Evolutionary conservation across 805 yeast genomes (phyloP).

Genomic region (Ogataea dorogensis): DNA sequence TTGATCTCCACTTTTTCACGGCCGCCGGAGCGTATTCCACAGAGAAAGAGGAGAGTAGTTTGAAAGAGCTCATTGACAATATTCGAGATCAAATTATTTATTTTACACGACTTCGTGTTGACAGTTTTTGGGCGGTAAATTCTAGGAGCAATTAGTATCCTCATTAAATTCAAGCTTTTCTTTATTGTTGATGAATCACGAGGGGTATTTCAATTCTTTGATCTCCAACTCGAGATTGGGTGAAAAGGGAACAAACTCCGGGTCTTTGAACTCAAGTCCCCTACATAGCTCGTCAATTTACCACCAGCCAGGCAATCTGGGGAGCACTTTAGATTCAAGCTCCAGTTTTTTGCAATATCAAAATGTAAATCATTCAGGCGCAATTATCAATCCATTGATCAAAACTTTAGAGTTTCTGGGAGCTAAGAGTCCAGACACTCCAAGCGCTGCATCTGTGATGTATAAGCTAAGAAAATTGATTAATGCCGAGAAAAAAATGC

Average conservation of each 20-base stretch:
- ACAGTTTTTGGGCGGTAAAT: constrained; percentile 6
- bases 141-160: constrained; percentile 6
- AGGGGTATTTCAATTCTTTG: constrained; percentile 19
- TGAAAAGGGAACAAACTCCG: constrained; percentile 15
- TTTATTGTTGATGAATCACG: constrained; percentile 12
- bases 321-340: constrained; percentile 17
- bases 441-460: constrained; percentile 33
- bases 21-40: constrained; percentile 74
- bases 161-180: neutral
- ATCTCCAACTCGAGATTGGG: constrained; percentile 15
- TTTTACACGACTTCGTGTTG: constrained; percentile 4
- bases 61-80: constrained; percentile 34
- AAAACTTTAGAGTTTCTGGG: constrained; percentile 28
- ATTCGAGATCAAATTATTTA: constrained; percentile 6
- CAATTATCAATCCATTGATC: constrained; percentile 23
- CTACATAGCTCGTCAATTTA: constrained; percentile 22
- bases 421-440: constrained; percentile 26
- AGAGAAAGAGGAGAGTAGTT: constrained; percentile 49
- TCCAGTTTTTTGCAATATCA: constrained; percentile 24
- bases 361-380: constrained; percentile 18
- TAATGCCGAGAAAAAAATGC: constrained; percentile 38
- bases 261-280: constrained; percentile 24
- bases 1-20: constrained; percentile 74
- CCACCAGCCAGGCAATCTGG: constrained; percentile 18
- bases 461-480: constrained; percentile 37